Evolutionary conservation across 495 filamentous ascomycete species (phyloP), one percentile per base, ranked within the genome.

Genomic region (Peziza echinospora): DNA sequence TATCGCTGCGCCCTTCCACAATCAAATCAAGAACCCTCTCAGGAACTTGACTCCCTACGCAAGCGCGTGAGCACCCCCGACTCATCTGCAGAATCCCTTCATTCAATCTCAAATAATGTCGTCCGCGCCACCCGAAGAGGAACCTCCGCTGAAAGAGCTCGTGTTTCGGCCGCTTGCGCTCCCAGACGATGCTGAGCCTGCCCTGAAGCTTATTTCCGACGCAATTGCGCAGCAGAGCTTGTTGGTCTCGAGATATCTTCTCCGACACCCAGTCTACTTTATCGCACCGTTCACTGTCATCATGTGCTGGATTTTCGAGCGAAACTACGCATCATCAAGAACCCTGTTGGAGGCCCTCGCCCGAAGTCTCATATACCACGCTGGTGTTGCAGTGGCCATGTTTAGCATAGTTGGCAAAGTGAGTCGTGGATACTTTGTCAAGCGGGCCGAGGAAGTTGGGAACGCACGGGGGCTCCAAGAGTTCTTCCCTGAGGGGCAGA

Each of bases 191-290:
- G 59, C 62, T 40, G 53, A 64, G 28, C 50, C 63, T 11, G 64
- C 69, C 5, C 62, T 76, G 16, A 62, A 62, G 26, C 67, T 77
- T 8, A 62, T 77, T 47, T 62, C 73, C 10, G 65, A 72, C 59
- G 71, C 68, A 30, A 63, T 83, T 44, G 73, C 75, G 11, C 74
- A 82, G 51, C 75, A 80, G 52, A 70, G 75, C 21, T 69, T 76
- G 54, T 22, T 62, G 5, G 67, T 76, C n/a, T 63, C 67, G 10
- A 55, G 53, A 6, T 54, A 65, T 42, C 53, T 83, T 6, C 60
- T 82, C 30, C 64, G 65, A 48, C 66, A 74, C 53, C 70, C 51
- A 10, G 55, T 71, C 0, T 34, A 66, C 25, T 59, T 59, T 34
- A 57, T 75, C 0, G 53, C 65, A 0, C 39, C 59, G 2, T 58